Evolutionary conservation across 768 basidiomycete genomes (phyloP).

Genomic region (Boletus eberwhitei): DNA sequence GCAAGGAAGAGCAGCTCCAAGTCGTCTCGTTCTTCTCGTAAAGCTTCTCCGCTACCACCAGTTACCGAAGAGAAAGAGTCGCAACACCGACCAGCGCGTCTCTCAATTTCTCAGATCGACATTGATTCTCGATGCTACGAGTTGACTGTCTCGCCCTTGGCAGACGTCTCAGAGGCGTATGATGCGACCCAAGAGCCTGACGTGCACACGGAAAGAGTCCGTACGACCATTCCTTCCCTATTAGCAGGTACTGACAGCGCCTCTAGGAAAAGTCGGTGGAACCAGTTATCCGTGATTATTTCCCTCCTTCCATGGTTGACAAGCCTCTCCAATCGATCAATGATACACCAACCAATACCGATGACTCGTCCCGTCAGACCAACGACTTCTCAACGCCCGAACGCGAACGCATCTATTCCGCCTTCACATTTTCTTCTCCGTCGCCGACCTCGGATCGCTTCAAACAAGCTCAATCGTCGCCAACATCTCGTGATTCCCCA

Average conservation of each 20-base stretch:
- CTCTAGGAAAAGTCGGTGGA: slow-evolving; percentile 52
- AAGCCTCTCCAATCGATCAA: slow-evolving; percentile 30
- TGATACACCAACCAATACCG: slow-evolving; percentile 27
- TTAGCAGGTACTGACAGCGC: background rate
- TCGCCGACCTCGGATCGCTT: slow-evolving; percentile 58
- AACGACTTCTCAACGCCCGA: slow-evolving; percentile 73
- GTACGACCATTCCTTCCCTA: slow-evolving; percentile 16
- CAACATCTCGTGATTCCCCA: slow-evolving; percentile 23
- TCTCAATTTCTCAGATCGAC: slow-evolving; percentile 44
- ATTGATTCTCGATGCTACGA: slow-evolving; percentile 79
- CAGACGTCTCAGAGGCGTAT: slow-evolving; percentile 72
- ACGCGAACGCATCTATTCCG: slow-evolving; percentile 65
- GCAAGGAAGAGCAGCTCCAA: slow-evolving; percentile 39
- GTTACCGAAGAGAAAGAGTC: slow-evolving; percentile 50
- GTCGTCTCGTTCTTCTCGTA: slow-evolving; percentile 37
- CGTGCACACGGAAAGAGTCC: slow-evolving; percentile 47
- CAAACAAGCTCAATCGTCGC: slow-evolving; percentile 39
- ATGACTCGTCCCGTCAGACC: slow-evolving; percentile 63
- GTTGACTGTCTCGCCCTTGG: slow-evolving; percentile 72
- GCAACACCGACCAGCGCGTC: slow-evolving; percentile 26
- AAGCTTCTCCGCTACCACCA: slow-evolving; percentile 58
- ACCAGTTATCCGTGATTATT: slow-evolving; percentile 57
- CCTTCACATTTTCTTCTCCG: slow-evolving; percentile 78
- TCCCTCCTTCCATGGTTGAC: slow-evolving; percentile 24
- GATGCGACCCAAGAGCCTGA: slow-evolving; percentile 44